Base-by-base conservation (phyloP, 2,329 filamentous ascomycete species). In the Nemania sp. region DNA sequence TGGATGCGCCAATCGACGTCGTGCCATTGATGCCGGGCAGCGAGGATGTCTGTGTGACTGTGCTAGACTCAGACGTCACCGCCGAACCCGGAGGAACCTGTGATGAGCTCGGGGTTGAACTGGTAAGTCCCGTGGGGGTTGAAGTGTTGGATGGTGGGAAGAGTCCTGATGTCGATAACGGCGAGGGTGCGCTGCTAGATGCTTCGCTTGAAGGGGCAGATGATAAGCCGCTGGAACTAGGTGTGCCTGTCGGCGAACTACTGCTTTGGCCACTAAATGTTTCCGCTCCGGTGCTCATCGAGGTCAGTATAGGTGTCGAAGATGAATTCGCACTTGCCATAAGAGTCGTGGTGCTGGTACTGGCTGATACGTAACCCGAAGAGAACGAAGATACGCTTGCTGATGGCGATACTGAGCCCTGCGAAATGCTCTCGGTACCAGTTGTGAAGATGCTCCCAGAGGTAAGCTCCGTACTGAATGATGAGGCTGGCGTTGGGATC, bases 141-240 rank as follows among this genome's bases (percentile, higher is more conserved):
- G 51, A 64, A n/a, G 72, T 70, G 47, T 70, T 73, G 15, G 55
- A 52, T 38, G 69, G 27, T 15, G 73, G 66, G 54, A 64, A 72
- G 7, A 69, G 55, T 45, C 54, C 66, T 49, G 73, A 72, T 51
- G 55, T 64, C 20, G 68, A 57, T 15, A 49, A 20, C 43, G 56
- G 41, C 26, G 53, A 49, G 18, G 54, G 32, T 5, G 26, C 20
- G 38, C 45, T 58, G n/a, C 26, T 38, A 13, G 67, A 60, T 13
- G 32, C 15, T 22, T 7, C 61, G 18, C 38, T 26, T 24, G 60
- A 64, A 27, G 52, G 24, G 29, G 24, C 38, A 27, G 54, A 53
- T n/a, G 67, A 64, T 24, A 13, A 13, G 18, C 35, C 15, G 26
- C 26, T 69, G 24, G 53, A 61, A 38, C 41, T 35, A n/a, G 59